These are phyloP conservation scores for Carex kokanica DNA, from an alignment of 176 grass and related monocot species.

Conservation along the genomic window DNA sequence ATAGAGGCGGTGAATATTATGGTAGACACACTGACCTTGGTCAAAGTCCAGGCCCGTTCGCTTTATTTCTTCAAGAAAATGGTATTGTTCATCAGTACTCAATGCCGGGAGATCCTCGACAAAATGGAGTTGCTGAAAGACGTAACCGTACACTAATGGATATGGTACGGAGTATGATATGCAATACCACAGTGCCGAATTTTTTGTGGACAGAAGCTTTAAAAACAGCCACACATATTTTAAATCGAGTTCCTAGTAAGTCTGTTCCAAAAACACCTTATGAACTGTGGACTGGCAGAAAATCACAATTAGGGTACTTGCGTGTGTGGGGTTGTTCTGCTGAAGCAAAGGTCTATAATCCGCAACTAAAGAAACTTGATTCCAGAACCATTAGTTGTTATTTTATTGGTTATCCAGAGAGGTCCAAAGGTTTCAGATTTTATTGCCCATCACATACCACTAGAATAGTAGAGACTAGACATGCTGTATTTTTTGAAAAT, in stretches of 20 bases:
- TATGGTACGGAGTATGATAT: slow-evolving; percentile 17
- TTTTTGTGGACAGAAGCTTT: slow-evolving; percentile 8
- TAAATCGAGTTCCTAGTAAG: slow-evolving; percentile 12
- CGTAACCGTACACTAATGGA: slow-evolving; percentile 10
- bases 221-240: background rate
- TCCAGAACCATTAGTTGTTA: no score
- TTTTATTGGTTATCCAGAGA: no score
- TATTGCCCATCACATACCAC: no score
- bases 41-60: background rate
- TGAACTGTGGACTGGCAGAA: background rate
- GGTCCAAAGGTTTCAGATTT: no score
- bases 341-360: no score
- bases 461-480: no score
- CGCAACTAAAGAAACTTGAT: no score
- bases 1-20: slow-evolving; percentile 20
- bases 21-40: background rate
- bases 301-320: background rate
- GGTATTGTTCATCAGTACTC: slow-evolving; percentile 22
- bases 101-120: background rate
- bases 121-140: slow-evolving; percentile 3
- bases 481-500: no score
- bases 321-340: background rate
- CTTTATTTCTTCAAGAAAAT: slow-evolving; percentile 11
- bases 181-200: background rate
- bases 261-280: slow-evolving; percentile 21